Percentiles rank a stretch among this genome's conserved stretches.
These are phyloP conservation scores for Cupressus sempervirens DNA, from an alignment of 75 land plant genomes.

Conservation along the genomic window DNA sequence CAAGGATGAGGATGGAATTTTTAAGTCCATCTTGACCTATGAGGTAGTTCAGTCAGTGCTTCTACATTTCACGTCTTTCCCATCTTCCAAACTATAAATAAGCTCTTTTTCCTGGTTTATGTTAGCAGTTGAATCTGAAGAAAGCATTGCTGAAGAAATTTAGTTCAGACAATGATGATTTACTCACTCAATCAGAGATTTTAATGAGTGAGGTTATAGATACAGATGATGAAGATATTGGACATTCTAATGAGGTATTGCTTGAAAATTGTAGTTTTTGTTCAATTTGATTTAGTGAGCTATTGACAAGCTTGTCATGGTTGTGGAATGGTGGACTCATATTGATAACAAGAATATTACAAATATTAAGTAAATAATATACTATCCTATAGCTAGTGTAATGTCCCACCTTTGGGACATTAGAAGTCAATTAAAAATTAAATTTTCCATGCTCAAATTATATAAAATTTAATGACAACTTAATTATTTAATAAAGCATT, in stretches of 20 bases:
- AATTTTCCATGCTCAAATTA: too few relatives aligned
- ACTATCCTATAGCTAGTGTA: too few relatives aligned
- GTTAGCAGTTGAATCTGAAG: not conserved
- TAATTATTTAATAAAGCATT: too few relatives aligned
- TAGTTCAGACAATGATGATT: conserved; percentile 2
- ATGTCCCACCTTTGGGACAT: too few relatives aligned
- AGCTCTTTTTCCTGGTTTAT: not conserved
- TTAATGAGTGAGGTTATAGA: not conserved
- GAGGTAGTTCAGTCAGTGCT: not conserved
- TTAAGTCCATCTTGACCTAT: conserved; percentile 9
- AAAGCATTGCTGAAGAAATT: not conserved
- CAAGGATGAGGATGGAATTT: not conserved
- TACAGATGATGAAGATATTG: not conserved
- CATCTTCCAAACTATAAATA: not conserved
- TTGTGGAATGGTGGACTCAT: not conserved
- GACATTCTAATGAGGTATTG: conserved; percentile 1
- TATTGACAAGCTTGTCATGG: not conserved
- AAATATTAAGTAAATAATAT: too few relatives aligned
- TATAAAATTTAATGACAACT: too few relatives aligned
- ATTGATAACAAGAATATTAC: not conserved
- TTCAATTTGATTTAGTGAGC: not conserved
- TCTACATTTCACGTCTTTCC: not conserved
- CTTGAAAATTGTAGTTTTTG: not conserved
- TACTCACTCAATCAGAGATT: not conserved
- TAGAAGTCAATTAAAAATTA: too few relatives aligned